These are phyloP conservation scores for Jackrogersella multiformis DNA, from an alignment of 495 filamentous ascomycete species.

Conservation along the genomic window DNA sequence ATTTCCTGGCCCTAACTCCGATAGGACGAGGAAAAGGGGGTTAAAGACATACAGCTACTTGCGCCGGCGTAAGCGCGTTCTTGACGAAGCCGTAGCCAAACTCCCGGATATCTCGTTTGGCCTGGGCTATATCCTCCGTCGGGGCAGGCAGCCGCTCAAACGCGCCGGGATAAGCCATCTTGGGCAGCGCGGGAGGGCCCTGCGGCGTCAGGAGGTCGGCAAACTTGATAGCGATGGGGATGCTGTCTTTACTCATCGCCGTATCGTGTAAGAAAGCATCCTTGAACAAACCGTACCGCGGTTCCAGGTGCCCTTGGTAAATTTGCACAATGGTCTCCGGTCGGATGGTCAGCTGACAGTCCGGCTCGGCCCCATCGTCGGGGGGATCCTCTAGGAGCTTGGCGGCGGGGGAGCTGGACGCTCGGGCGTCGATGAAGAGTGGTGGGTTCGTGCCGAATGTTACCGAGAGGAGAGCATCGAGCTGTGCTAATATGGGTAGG, in stretches of 20 bases:
- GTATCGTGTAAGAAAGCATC: conserved; percentile 7
- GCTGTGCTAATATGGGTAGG: background rate
- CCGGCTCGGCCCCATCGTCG: conserved; percentile 3
- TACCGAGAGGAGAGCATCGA: background rate
- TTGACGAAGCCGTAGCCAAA: conserved; percentile 16
- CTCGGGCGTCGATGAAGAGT: conserved; percentile 5
- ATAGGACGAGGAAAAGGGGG: background rate
- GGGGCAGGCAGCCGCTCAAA: conserved; percentile 4
- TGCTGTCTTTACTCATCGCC: conserved; percentile 7
- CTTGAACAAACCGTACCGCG: conserved; percentile 8
- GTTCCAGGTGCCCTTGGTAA: conserved; percentile 4
- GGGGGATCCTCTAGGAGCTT: background rate
- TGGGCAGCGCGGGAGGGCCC: background rate
- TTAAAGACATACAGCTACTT: conserved; percentile 4
- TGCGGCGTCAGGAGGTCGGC: conserved; percentile 16
- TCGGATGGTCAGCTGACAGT: background rate
- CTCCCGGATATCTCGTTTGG: conserved; percentile 4
- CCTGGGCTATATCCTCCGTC: conserved; percentile 11
- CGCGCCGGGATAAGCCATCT: background rate
- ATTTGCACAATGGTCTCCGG: background rate
- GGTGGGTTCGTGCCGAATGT: background rate
- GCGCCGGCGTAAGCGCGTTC: conserved; percentile 15
- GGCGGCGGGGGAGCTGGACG: background rate
- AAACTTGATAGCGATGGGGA: conserved; percentile 11
- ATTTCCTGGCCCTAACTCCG: too few species aligned